These are phyloP conservation scores for Kitagawia praeruptora DNA, from an alignment of 129 eudicot species.

Conservation along the genomic window DNA sequence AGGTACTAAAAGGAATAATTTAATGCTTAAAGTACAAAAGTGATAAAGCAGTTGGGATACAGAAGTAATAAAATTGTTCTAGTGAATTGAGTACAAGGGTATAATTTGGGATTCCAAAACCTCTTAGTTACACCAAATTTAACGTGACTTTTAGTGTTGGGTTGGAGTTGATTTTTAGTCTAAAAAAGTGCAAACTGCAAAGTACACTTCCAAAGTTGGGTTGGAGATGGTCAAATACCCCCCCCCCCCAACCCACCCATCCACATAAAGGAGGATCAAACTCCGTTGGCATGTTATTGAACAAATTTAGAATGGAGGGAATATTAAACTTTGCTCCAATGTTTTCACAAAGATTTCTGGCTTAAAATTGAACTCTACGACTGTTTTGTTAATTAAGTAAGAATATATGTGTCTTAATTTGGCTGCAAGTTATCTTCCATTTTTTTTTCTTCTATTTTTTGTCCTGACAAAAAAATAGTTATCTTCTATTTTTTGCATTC, in stretches of 20 bases:
- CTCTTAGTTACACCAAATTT: neutral
- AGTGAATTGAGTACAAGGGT: neutral
- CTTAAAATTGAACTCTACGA: neutral
- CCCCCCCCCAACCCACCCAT: neutral
- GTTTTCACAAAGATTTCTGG: neutral
- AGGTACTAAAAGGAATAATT: neutral
- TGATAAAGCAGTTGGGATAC: neutral
- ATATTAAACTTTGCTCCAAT: neutral
- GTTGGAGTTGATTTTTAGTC: too few relatives aligned
- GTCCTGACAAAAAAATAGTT: too few relatives aligned
- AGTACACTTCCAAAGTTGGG: too few relatives aligned
- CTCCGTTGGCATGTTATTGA: neutral
- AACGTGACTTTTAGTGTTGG: too few relatives aligned
- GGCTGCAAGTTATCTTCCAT: neutral
- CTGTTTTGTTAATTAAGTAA: neutral
- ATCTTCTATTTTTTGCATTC: neutral
- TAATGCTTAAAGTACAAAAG: neutral
- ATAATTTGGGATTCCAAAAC: neutral
- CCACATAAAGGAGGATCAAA: neutral
- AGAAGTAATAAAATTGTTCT: neutral
- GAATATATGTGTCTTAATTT: neutral
- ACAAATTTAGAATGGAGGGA: neutral
- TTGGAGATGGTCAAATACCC: neutral
- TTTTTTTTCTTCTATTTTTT: too few relatives aligned
- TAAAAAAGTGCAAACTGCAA: too few relatives aligned